Evolutionary conservation across 257 asterid genomes (phyloP).

Genomic region (Solanum piurae): DNA sequence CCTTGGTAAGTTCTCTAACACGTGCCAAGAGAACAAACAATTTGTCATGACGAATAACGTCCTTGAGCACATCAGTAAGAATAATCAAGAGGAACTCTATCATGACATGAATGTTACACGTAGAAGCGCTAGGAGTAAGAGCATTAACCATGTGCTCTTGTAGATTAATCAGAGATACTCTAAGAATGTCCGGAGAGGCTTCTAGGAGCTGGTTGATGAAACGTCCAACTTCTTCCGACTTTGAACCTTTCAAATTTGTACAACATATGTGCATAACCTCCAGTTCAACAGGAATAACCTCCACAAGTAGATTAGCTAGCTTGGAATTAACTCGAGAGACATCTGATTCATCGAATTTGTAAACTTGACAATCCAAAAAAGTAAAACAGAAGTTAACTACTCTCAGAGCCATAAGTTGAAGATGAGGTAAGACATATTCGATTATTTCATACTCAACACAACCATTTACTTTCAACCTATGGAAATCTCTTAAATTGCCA

Average conservation of each 20-base stretch:
- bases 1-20: neutral
- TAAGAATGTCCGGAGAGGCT: neutral
- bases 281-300: too few relatives aligned
- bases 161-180: neutral
- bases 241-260: too few relatives aligned
- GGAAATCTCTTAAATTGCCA: neutral
- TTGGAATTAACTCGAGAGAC: too few relatives aligned
- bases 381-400: neutral
- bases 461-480: neutral
- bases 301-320: too few relatives aligned
- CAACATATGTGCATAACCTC: too few relatives aligned
- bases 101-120: neutral
- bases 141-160: neutral
- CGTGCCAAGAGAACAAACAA: neutral
- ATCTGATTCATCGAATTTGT: too few relatives aligned
- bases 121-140: neutral
- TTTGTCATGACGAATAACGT: neutral
- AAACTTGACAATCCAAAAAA: rapidly evolving
- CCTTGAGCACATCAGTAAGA: neutral
- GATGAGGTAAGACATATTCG: neutral
- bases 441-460: neutral
- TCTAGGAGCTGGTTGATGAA: too few relatives aligned
- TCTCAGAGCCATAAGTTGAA: neutral
- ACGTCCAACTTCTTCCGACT: too few relatives aligned
- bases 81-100: neutral